Evolutionary conservation across 108 stramenopile genomes (phyloP).

Genomic region (Seminavis robusta): DNA sequence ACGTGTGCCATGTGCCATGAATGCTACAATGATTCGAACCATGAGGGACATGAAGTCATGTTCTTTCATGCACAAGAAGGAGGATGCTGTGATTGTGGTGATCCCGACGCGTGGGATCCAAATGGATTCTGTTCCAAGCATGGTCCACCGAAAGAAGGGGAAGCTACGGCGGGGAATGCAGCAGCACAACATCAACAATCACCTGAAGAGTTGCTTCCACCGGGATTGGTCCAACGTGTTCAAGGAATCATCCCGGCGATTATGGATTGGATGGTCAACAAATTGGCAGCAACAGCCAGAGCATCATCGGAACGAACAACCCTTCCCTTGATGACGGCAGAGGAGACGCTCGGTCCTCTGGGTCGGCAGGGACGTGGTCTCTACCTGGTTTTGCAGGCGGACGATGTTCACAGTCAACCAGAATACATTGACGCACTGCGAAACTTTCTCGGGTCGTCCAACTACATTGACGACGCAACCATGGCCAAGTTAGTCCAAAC

Average conservation of each 20-base stretch:
- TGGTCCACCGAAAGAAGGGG: conserved; percentile 22
- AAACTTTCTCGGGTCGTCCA: conserved; percentile 43
- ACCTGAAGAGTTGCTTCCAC: conserved; percentile 16
- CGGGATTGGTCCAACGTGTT: conserved; percentile 27
- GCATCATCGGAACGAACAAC: background rate
- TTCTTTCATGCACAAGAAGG: conserved; percentile 96
- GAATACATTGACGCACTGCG: conserved; percentile 56
- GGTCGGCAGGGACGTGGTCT: conserved; percentile 61
- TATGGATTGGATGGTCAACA: conserved; percentile 47
- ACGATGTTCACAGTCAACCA: conserved; percentile 58
- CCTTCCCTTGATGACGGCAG: background rate
- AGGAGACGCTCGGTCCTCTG: conserved; percentile 33
- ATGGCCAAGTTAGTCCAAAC: conserved; percentile 50
- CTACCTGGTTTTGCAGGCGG: conserved; percentile 69
- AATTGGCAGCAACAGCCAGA: background rate
- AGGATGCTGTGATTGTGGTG: conserved; percentile 98
- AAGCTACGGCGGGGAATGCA: background rate
- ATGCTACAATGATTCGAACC: conserved; percentile 85
- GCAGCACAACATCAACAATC: no score
- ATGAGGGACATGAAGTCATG: conserved; percentile 94
- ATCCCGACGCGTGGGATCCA: conserved; percentile 95
- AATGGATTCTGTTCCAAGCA: conserved; percentile 67
- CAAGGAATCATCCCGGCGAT: conserved; percentile 49
- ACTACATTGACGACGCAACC: conserved; percentile 48
- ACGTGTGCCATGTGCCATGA: conserved; percentile 95